These are phyloP conservation scores for Kazachstania sp. DNA, from an alignment of 1,139 yeast genomes.

Conservation along the genomic window DNA sequence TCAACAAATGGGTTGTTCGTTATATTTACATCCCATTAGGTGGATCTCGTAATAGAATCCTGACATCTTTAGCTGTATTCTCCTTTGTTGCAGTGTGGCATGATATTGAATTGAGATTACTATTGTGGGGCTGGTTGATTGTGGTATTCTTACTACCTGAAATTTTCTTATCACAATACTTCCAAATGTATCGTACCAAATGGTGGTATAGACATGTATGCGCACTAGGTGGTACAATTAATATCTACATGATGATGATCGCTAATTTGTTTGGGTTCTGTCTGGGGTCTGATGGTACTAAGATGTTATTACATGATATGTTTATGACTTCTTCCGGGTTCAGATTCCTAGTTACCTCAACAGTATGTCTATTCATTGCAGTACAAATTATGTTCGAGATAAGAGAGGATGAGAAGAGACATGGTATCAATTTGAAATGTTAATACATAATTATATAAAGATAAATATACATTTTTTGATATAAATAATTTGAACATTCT, in stretches of 20 bases:
- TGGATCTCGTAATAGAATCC: constrained; percentile 58
- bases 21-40: constrained; percentile 85
- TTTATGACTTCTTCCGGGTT: constrained; percentile 63
- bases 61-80: constrained; percentile 80
- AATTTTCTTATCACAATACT: constrained; percentile 46
- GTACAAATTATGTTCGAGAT: constrained; percentile 92
- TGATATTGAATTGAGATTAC: constrained; percentile 76
- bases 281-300: constrained; percentile 78
- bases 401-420: constrained; percentile 75
- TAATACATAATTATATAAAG: constrained; percentile 22
- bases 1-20: constrained; percentile 79
- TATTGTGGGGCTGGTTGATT: constrained; percentile 94
- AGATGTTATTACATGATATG: constrained; percentile 57
- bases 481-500: background rate
- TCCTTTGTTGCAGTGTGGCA: constrained; percentile 98
- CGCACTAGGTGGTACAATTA: constrained; percentile 78
- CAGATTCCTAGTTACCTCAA: constrained; percentile 54
- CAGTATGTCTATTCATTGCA: constrained; percentile 66
- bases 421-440: constrained; percentile 76
- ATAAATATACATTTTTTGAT: background rate
- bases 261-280: constrained; percentile 95
- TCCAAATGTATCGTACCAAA: constrained; percentile 40
- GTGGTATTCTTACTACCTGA: constrained; percentile 89
- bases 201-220: constrained; percentile 72
- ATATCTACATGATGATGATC: constrained; percentile 97